Base-by-base conservation (phyloP, 176 grass and related monocot species). In the Otatea glauca region DNA sequence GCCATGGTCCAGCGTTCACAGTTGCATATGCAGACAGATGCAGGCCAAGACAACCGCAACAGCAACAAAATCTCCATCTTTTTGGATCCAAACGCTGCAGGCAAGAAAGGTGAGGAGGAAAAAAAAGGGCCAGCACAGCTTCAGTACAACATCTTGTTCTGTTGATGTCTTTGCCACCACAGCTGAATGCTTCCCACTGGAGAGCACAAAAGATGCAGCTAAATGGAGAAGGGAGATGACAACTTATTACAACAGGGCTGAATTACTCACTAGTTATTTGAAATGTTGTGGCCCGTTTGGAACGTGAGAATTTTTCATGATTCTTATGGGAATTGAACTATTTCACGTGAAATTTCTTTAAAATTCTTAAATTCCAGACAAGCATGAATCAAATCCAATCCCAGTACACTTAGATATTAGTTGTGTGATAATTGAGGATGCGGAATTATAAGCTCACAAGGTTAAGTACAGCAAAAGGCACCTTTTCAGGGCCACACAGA, bases 1-100 rank as follows among this genome's bases (percentile, higher is more conserved):
- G 42, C 18, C 74, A 77, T 78, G 65, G 70, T 51, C 29, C 50
- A 56, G 34, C 2, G 23, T 54, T 55, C 65, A 37, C 55, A 39
- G 10, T 61, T 59, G 35, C 75, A 87, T 35, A 76, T 79, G 71
- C 69, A 64, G 45, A 66, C 14, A 65, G 55, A 73, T 80, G 76
- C 42, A 63, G 29, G 75, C 53, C 9, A 79, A 69, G 11, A 51
- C 65, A 60, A 70, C n/a, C 75, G 23, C 24, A 34, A 72, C 81
- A 44, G 20, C 35, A 38, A 41, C 55, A 67, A 67, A 71, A 73
- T 56, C 35, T 44, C 74, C 49, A 38, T 7, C 35, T 56, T 49
- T 88, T 65, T 76, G 78, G 78, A 76, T 75, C 78, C 42, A 18
- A 65, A 58, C 35, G 39, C 7, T 44, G 54, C 63, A 69, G 39